Conservation (phyloP, 2,329 filamentous ascomycete species). For the Aspergillus terreus region DNA sequence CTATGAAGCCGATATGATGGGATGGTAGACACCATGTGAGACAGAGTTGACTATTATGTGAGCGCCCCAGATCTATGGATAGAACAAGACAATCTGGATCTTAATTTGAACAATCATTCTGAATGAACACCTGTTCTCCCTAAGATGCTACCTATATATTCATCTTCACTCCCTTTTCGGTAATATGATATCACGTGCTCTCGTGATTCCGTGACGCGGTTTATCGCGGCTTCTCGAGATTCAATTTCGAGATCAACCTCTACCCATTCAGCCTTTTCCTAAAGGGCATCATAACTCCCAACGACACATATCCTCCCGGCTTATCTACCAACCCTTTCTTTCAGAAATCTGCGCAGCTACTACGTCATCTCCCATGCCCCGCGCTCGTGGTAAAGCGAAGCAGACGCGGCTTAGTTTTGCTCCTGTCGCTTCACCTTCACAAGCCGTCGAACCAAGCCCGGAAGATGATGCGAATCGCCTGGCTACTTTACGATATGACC, state of each 20-base stretch:
- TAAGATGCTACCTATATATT: too few relatives aligned
- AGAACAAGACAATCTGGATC: too few relatives aligned
- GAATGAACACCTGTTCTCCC: too few relatives aligned
- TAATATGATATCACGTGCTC: conserved; percentile 18
- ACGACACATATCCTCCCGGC: background rate
- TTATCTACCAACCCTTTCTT: background rate
- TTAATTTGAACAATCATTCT: too few relatives aligned
- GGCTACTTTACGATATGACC: conserved; percentile 31
- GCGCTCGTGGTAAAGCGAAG: conserved; percentile 29
- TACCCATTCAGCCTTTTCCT: background rate
- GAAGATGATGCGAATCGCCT: conserved; percentile 23
- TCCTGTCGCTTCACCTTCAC: conserved; percentile 28
- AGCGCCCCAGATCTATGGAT: too few relatives aligned
- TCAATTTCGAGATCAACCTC: conserved; percentile 1
- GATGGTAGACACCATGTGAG: too few relatives aligned
- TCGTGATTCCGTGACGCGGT: conserved; percentile 18
- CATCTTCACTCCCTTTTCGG: background rate
- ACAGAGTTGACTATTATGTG: too few relatives aligned
- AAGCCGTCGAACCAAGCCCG: conserved; percentile 16
- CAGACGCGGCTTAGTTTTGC: conserved; percentile 45
- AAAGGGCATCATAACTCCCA: background rate
- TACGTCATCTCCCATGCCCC: conserved; percentile 23
- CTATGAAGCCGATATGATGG: too few relatives aligned
- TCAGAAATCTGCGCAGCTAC: background rate
- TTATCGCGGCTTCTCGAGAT: conserved; percentile 8